These are phyloP conservation scores for Penicillium goetzii DNA, from an alignment of 495 filamentous ascomycete species.

Conservation along the genomic window DNA sequence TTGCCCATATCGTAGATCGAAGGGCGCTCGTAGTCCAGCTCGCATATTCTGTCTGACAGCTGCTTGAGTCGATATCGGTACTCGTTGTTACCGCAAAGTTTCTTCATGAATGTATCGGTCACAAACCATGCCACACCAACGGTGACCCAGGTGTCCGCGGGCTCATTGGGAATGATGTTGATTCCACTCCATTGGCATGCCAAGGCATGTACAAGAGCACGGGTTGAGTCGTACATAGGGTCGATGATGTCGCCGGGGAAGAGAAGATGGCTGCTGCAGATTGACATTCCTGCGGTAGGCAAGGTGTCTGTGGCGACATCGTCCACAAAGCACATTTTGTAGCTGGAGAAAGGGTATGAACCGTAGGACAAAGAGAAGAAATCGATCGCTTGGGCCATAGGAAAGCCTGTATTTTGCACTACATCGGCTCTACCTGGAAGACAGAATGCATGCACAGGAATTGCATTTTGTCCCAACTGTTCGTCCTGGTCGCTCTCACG, in stretches of 20 bases:
- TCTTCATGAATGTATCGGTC: conserved; percentile 87
- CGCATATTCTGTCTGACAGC: conserved; percentile 77
- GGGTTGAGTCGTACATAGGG: conserved; percentile 74
- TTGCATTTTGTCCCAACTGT: conserved; percentile 78
- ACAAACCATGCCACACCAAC: conserved; percentile 92
- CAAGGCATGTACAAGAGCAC: conserved; percentile 76
- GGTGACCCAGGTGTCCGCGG: conserved; percentile 87
- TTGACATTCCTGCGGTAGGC: conserved; percentile 77
- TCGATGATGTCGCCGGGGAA: conserved; percentile 83
- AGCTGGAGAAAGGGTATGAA: conserved; percentile 82
- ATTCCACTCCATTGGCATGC: conserved; percentile 95
- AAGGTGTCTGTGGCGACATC: conserved; percentile 74
- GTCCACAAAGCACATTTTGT: conserved; percentile 92
- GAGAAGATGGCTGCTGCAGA: conserved; percentile 85
- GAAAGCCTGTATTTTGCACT: conserved; percentile 80
- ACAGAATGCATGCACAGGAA: conserved; percentile 87
- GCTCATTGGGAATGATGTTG: conserved; percentile 78
- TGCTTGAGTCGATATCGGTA: conserved; percentile 89
- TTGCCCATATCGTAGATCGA: conserved; percentile 80
- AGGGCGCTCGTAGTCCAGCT: conserved; percentile 79
- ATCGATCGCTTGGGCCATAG: conserved; percentile 77
- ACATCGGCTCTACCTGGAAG: conserved; percentile 80
- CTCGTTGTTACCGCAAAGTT: conserved; percentile 90
- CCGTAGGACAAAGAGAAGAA: conserved; percentile 83
- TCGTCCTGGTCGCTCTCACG: conserved; percentile 90